These are phyloP conservation scores for Beauveria medogensis DNA, from an alignment of 2,329 filamentous ascomycete genomes.

Conservation along the genomic window DNA sequence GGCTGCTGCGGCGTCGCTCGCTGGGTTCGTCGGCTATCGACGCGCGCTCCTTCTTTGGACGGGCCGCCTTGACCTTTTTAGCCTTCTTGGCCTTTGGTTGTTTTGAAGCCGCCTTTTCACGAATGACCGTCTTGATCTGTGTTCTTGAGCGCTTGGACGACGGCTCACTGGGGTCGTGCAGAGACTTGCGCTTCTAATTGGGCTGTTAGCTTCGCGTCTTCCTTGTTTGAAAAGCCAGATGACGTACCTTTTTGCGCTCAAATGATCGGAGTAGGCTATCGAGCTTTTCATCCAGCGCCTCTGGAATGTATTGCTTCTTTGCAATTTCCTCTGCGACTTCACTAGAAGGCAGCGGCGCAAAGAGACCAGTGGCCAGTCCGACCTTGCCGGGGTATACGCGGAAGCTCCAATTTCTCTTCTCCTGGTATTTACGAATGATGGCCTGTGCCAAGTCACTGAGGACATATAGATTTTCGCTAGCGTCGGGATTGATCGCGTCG, in stretches of 20 bases:
- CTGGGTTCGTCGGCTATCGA: slow-evolving; percentile 26
- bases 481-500: slow-evolving; percentile 63
- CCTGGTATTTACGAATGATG: slow-evolving; percentile 77
- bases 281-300: slow-evolving; percentile 65
- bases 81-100: slow-evolving; percentile 25
- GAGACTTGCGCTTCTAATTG: slow-evolving; percentile 49
- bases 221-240: background rate
- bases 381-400: slow-evolving; percentile 77
- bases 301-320: slow-evolving; percentile 74
- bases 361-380: slow-evolving; percentile 71
- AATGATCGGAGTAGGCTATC: slow-evolving; percentile 58
- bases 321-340: slow-evolving; percentile 77
- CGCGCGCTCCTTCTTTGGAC: slow-evolving; percentile 20
- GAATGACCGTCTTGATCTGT: slow-evolving; percentile 29
- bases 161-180: slow-evolving; percentile 40
- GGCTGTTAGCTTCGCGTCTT: slow-evolving; percentile 14
- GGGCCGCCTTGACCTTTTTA: slow-evolving; percentile 22
- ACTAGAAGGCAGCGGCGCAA: slow-evolving; percentile 66
- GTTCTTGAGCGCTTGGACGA: slow-evolving; percentile 30
- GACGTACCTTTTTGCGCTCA: slow-evolving; percentile 63
- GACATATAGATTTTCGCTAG: slow-evolving; percentile 72
- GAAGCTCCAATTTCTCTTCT: slow-evolving; percentile 77
- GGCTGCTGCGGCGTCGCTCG: slow-evolving; percentile 50
- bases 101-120: slow-evolving; percentile 23
- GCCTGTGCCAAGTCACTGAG: slow-evolving; percentile 81